A percentile compares a stretch with the other conserved stretches of the same genome.
Evolutionary conservation across 2,329 filamentous ascomycete genomes (phyloP).

Genomic region (Stachybotrys elegans): DNA sequence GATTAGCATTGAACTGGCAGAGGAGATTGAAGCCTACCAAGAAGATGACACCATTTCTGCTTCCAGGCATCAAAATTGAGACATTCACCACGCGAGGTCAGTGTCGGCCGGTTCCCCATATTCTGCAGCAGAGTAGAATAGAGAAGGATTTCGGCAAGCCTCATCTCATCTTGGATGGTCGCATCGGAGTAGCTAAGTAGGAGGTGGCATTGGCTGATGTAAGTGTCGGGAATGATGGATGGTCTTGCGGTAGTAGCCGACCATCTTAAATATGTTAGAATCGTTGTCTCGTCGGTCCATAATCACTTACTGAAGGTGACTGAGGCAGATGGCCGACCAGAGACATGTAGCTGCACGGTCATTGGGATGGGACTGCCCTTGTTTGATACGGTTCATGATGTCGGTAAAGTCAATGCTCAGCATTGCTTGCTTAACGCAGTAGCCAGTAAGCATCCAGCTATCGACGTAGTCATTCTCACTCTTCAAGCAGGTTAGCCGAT

Average conservation of each 20-base stretch:
- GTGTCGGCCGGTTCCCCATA: constrained; percentile 22
- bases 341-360: constrained; percentile 25
- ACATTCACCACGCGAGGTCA: constrained; percentile 13
- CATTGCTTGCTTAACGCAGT: constrained; percentile 38
- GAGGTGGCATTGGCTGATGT: constrained; percentile 34
- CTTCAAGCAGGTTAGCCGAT: constrained; percentile 3
- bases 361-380: constrained; percentile 20
- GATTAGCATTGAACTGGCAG: no score
- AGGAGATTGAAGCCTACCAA: constrained; percentile 11
- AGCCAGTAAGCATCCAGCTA: constrained; percentile 36
- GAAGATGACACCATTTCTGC: constrained; percentile 12
- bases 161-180: constrained; percentile 35
- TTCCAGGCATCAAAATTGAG: constrained; percentile 10
- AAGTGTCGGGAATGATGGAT: constrained; percentile 29
- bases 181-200: constrained; percentile 34
- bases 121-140: constrained; percentile 31
- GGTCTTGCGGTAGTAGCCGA: constrained; percentile 33
- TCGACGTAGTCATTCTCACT: constrained; percentile 31
- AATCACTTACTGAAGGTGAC: constrained; percentile 10
- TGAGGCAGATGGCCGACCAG: constrained; percentile 13
- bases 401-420: constrained; percentile 36
- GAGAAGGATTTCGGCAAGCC: constrained; percentile 32
- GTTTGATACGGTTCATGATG: constrained; percentile 29
- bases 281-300: not conserved
- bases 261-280: constrained; percentile 21